phyloP scores from a whole-genome alignment of 441 rosid species.

The Pelargonium australe region DNA sequence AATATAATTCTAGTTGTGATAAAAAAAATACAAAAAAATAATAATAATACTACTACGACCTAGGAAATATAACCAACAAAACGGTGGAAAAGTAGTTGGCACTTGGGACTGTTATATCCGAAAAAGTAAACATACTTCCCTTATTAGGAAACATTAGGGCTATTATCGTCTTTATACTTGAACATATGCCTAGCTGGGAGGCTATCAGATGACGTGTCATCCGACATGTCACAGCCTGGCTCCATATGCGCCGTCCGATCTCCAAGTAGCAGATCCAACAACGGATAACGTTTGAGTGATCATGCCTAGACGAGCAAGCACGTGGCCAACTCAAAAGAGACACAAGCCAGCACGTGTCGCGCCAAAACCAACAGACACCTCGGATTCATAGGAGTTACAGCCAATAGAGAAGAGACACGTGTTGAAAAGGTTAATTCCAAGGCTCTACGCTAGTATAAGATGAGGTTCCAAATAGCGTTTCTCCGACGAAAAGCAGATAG shows the following conservation, averaged over 20 bases:
- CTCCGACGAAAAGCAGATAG: neutral
- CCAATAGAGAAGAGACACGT: slow-evolving; percentile 13
- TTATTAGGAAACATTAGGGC: neutral
- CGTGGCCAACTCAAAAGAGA: neutral
- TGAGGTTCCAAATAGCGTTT: too few species aligned
- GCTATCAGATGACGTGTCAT: neutral
- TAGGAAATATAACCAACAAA: too few species aligned
- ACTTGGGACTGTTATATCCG: too few species aligned
- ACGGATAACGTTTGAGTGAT: neutral
- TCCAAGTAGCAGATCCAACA: neutral
- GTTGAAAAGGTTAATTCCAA: neutral
- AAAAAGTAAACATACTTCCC: too few species aligned
- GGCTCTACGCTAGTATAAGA: neutral
- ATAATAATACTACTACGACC: too few species aligned
- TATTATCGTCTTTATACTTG: neutral
- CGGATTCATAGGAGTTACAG: neutral
- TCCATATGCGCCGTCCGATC: neutral
- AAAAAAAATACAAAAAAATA: too few species aligned
- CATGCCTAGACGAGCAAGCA: neutral
- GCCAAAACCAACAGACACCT: neutral
- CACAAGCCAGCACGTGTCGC: neutral
- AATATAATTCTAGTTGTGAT: too few species aligned
- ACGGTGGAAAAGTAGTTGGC: too few species aligned
- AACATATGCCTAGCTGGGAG: neutral
- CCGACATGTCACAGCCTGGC: neutral